Conservation (phyloP, 345 rosid genomes). For the Moringa oleifera region DNA sequence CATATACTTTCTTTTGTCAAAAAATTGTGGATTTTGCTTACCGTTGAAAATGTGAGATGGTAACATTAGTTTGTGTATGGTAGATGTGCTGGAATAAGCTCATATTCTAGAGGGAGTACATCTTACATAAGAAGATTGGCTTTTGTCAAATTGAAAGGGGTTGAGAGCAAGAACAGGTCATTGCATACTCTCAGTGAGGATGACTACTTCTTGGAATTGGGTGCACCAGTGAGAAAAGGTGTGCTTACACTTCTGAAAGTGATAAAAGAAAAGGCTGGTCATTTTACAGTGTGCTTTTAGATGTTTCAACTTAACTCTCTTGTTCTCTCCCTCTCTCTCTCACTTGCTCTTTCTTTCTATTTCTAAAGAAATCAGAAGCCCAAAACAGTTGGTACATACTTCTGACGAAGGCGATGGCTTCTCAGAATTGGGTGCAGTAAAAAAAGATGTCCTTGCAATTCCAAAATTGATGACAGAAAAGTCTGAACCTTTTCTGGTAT, state of each 20-base stretch:
- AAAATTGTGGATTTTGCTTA: no score
- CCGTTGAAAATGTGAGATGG: no score
- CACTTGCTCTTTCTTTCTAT: no score
- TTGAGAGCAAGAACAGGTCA: slow-evolving; percentile 14
- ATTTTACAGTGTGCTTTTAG: slow-evolving; percentile 6
- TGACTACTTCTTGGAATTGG: slow-evolving; percentile 24
- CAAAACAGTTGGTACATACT: not conserved
- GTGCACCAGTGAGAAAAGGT: slow-evolving; percentile 10
- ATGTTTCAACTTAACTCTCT: no score
- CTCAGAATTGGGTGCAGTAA: no score
- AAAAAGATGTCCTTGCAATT: no score
- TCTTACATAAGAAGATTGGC: slow-evolving; percentile 4
- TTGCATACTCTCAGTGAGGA: slow-evolving; percentile 6
- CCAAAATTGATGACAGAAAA: no score
- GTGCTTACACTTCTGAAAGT: slow-evolving; percentile 7
- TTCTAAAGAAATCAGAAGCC: no score
- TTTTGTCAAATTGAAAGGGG: slow-evolving; percentile 9
- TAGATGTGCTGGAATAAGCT: not conserved
- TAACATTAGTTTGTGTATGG: slow-evolving; percentile 1
- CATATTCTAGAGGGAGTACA: not conserved
- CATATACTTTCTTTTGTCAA: not conserved
- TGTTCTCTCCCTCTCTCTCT: not conserved
- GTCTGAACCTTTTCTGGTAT: no score
- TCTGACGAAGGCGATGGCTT: not conserved
- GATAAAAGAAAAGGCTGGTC: slow-evolving; percentile 19